Percentiles rank a stretch among this genome's conserved stretches.
Evolutionary conservation across 108 stramenopile genomes (phyloP).

Genomic region (Cyclotella atomus): DNA sequence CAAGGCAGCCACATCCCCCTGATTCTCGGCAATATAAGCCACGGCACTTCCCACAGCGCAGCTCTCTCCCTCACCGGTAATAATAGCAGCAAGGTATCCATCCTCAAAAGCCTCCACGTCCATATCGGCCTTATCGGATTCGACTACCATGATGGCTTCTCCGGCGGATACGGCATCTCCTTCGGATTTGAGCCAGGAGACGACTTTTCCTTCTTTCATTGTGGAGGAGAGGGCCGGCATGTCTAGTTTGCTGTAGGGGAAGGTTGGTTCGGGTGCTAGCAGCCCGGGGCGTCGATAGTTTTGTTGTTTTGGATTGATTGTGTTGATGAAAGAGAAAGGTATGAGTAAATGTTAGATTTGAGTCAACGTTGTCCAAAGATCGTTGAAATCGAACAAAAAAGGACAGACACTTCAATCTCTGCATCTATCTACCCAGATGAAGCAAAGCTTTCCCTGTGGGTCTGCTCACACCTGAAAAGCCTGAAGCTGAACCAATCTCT

Average conservation of each 20-base stretch:
- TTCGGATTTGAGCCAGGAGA: slow-evolving; percentile 93
- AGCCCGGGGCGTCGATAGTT: too few relatives aligned
- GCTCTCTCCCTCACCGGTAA: slow-evolving; percentile 90
- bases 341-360: too few relatives aligned
- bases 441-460: too few relatives aligned
- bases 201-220: slow-evolving; percentile 98
- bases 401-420: too few relatives aligned
- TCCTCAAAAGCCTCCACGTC: slow-evolving; percentile 97
- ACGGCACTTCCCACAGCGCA: slow-evolving; percentile 92
- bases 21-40: slow-evolving; percentile 85
- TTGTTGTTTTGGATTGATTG: neutral
- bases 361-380: too few relatives aligned
- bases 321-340: neutral
- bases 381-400: too few relatives aligned
- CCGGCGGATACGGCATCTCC: slow-evolving; percentile 92
- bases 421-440: too few relatives aligned
- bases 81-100: slow-evolving; percentile 94
- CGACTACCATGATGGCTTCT: slow-evolving; percentile 96
- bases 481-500: too few relatives aligned
- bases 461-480: too few relatives aligned
- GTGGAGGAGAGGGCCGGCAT: slow-evolving; percentile 98
- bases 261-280: slow-evolving; percentile 66
- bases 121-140: slow-evolving; percentile 99
- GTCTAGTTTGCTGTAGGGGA: slow-evolving; percentile 83
- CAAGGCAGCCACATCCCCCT: slow-evolving; percentile 81